Evolutionary conservation across 805 yeast genomes (phyloP), one percentile per base, ranked within the genome.

Genomic region (Kuraishia piskuri): DNA sequence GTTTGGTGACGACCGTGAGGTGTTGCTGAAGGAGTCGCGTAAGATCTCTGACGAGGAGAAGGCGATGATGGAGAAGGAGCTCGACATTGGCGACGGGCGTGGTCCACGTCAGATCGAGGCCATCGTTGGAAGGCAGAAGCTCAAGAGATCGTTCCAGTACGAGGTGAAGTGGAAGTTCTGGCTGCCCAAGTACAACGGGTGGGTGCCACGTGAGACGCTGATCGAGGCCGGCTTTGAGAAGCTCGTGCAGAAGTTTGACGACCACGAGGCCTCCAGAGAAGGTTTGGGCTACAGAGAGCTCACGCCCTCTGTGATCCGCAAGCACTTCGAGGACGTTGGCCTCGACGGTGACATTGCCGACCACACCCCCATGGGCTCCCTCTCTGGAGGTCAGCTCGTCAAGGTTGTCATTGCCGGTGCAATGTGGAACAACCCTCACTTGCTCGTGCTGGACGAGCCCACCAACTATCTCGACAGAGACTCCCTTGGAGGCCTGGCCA

Each of bases 321-420:
- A 92, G 76, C 99, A 92, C 71, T 92, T 92, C 59, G 98, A 92
- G 72, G 98, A 84, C 64, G 96, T 92, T 63, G 99, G 99, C 56
- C 78, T 92, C 61, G 99, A 94, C 64, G 95, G 97, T 61, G 99
- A 92, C 65, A 91, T 92, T 73, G 98, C 98, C 44, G 97, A 94
- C 70, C 98, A 92, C 71, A 92, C 97, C 20, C 97, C 97, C 52
- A 76, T 92, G 80, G 97, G 97, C 46, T 88, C 97, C 1, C 76
- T 92, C 55, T 89, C 97, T 48, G 99, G 99, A 71, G 99, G 99
- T 70, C 94, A 98, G 98, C 92, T 92, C 73, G 94, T 92, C 98
- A 92, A 92, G 74, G 80, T 92, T 61, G 98, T 91, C 73, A 78
- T 92, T 64, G 99, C 98, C 17, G 86, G 97, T 74, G 99, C 98